phyloP scores from a whole-genome alignment of 2,329 filamentous ascomycete species.

The Cercospora janseana region DNA sequence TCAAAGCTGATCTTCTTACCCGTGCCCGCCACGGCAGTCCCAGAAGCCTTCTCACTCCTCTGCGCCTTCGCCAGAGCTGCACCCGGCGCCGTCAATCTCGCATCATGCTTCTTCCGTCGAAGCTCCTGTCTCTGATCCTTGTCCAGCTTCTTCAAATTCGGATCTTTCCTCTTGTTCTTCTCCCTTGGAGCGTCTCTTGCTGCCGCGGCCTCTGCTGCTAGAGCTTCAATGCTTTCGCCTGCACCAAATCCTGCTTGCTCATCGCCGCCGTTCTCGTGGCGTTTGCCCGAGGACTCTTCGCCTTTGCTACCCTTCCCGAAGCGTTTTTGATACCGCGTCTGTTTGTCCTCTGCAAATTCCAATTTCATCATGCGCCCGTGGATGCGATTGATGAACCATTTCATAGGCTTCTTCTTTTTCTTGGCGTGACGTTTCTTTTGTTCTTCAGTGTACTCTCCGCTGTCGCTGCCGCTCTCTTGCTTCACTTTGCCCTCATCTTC shows the following conservation, averaged over 20 bases:
- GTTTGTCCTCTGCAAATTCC: slow-evolving; percentile 90
- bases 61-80: slow-evolving; percentile 49
- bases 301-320: slow-evolving; percentile 64
- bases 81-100: slow-evolving; percentile 46
- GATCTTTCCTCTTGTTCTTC: slow-evolving; percentile 30
- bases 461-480: slow-evolving; percentile 12
- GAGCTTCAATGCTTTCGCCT: slow-evolving; percentile 20
- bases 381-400: slow-evolving; percentile 83
- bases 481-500: slow-evolving; percentile 50
- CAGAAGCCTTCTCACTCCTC: slow-evolving; percentile 59
- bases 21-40: slow-evolving; percentile 71
- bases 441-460: slow-evolving; percentile 39
- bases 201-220: slow-evolving; percentile 20
- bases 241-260: slow-evolving; percentile 51
- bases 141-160: slow-evolving; percentile 35
- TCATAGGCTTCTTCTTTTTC: slow-evolving; percentile 49
- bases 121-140: slow-evolving; percentile 36
- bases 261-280: slow-evolving; percentile 1
- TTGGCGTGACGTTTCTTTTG: slow-evolving; percentile 37
- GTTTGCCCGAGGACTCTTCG: slow-evolving; percentile 16
- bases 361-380: slow-evolving; percentile 77
- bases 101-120: slow-evolving; percentile 43
- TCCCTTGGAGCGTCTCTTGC: slow-evolving; percentile 26
- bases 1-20: slow-evolving; percentile 85
- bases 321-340: slow-evolving; percentile 87